A percentile compares a stretch with the other conserved stretches of the same genome.
Evolutionary conservation across 2,329 filamentous ascomycete species (phyloP).

Genomic region (Arthroderma uncinatum): DNA sequence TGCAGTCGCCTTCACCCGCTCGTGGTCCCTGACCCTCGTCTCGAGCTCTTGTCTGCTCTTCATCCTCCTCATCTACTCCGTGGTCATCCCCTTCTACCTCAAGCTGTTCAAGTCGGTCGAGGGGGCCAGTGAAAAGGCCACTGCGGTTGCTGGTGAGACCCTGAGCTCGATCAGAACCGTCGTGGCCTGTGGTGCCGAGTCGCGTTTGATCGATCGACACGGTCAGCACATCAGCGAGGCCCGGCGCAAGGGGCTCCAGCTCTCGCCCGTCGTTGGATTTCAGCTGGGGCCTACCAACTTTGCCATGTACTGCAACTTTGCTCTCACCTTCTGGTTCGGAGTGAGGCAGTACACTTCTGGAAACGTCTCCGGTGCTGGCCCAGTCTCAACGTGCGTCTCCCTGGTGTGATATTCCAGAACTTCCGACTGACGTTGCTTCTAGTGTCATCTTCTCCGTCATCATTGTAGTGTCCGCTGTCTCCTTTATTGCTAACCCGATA

Average conservation of each 20-base stretch:
- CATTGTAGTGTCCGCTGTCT: conserved; percentile 13
- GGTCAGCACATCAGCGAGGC: conserved; percentile 28
- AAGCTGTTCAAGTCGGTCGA: conserved; percentile 27
- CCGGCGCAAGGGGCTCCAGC: conserved; percentile 21
- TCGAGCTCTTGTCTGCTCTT: conserved; percentile 39
- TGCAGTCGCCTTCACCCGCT: conserved; percentile 43
- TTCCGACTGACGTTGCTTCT: background rate
- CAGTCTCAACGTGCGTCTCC: conserved; percentile 26
- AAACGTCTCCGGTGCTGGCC: conserved; percentile 26
- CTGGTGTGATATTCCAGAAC: background rate
- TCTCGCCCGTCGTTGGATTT: conserved; percentile 22
- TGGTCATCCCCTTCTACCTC: conserved; percentile 27
- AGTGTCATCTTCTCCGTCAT: conserved; percentile 30
- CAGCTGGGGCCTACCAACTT: conserved; percentile 29
- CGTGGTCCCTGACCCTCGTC: conserved; percentile 43
- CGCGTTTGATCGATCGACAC: conserved; percentile 29
- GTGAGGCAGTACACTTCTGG: conserved; percentile 26
- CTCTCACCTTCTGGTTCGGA: conserved; percentile 31
- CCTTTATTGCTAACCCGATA: conserved; percentile 19
- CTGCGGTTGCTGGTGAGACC: conserved; percentile 33
- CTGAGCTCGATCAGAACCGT: conserved; percentile 37
- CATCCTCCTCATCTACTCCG: conserved; percentile 25
- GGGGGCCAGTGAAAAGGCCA: conserved; percentile 29
- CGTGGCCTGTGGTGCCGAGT: conserved; percentile 34
- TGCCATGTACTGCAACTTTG: conserved; percentile 28